These are phyloP conservation scores for Paspalum notatum DNA, from an alignment of 176 grass and related monocot genomes.

Conservation along the genomic window DNA sequence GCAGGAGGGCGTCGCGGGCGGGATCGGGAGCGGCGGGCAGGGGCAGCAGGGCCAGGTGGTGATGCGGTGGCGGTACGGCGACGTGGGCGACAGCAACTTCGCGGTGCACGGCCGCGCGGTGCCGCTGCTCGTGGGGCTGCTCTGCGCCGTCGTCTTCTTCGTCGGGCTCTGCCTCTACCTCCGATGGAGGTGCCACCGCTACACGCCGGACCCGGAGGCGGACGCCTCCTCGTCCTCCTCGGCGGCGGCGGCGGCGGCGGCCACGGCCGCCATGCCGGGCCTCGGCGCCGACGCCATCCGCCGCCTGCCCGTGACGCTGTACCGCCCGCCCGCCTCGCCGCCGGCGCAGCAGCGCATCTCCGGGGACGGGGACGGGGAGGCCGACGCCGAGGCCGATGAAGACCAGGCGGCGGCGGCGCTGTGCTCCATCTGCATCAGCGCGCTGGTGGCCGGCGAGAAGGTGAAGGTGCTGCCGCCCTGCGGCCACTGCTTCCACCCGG, in stretches of 20 bases:
- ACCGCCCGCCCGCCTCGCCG: background rate
- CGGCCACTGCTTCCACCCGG: conserved; percentile 78
- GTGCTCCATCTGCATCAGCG: conserved; percentile 83
- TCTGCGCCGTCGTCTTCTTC: conserved; percentile 31
- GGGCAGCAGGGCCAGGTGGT: conserved; percentile 26
- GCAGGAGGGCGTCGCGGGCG: conserved; percentile 45
- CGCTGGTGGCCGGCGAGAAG: conserved; percentile 65
- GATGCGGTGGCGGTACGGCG: conserved; percentile 51
- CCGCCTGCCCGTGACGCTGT: conserved; percentile 49
- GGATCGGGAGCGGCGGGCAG: background rate
- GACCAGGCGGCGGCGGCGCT: conserved; percentile 21
- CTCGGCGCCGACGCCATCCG: conserved; percentile 55
- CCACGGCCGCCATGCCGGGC: background rate
- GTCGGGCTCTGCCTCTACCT: conserved; percentile 54
- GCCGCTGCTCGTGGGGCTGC: conserved; percentile 44
- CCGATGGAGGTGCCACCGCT: conserved; percentile 44
- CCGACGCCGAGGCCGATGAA: background rate
- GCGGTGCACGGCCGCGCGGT: conserved; percentile 43
- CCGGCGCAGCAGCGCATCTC: no score
- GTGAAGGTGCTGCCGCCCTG: conserved; percentile 76
- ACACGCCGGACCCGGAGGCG: conserved; percentile 20
- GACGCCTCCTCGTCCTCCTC: background rate
- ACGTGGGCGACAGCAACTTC: conserved; percentile 66
- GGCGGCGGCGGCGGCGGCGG: background rate
- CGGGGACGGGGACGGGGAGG: background rate